Evolutionary conservation across 805 yeast genomes (phyloP), one percentile per base, ranked within the genome.

Genomic region (Kluyveromyces nonfermentans): DNA sequence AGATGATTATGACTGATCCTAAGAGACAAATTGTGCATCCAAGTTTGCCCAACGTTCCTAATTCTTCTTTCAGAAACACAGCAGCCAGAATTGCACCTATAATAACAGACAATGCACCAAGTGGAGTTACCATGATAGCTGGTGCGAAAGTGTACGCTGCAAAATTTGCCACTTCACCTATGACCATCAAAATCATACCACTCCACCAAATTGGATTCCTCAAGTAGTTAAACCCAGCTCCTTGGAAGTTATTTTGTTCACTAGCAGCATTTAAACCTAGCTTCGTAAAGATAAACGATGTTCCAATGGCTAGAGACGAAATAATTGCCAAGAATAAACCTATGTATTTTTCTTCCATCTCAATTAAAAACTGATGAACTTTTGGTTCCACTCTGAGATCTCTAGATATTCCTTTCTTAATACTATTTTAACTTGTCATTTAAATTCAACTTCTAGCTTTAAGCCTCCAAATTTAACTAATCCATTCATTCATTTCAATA

Each of bases 91-190:
- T 86, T 2, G 96, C 95, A 14, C 96, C 96, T 48, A 87, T 87
- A 50, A 87, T 85, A 19, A 87, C 96, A 7, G 89, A 79, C 21
- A 87, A 68, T 0, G 96, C 96, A 10, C 96, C 96, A 44, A 87
- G 69, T 5, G 96, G 96, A 4, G 96, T 87, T 35, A 87, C 96
- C 53, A 87, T 65, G 50, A 88, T 84, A 1, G 96, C 94, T 3
- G 96, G 96, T 0, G 96, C 96, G 72, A 87, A 87, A 1, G 96
- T 87, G 60, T 87, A 87, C 0, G 96, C 96, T 3, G 96, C 96
- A 60, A 87, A 87, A 60, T 87, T 87, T 46, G 96, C 95, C 34
- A 87, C 66, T 59, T 87, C 96, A 5, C 96, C 96, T 18, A 87
- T 65, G 2, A 93, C 95, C 96, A 87, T 81, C 39, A 94, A 79